phyloP scores from a whole-genome alignment of 2,329 filamentous ascomycete genomes.

The Plenodomus biglobosus region DNA sequence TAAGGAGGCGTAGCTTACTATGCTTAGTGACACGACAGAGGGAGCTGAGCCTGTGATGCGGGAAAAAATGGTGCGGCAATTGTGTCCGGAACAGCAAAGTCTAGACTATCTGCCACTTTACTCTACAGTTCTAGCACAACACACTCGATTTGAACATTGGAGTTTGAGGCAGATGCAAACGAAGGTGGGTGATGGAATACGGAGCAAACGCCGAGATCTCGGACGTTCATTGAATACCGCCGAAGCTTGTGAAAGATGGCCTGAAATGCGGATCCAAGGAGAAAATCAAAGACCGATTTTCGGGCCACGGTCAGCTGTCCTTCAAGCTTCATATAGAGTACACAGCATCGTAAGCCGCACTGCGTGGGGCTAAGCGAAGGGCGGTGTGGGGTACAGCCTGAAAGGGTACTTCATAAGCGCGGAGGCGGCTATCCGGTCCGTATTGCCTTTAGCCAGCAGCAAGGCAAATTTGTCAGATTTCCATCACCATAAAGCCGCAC shows the following conservation, averaged over 20 bases:
- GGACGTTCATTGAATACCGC: conserved; percentile 3
- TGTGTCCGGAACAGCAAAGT: conserved; percentile 11
- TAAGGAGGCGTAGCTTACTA: conserved; percentile 33
- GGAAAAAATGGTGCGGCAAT: conserved; percentile 9
- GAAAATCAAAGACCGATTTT: conserved; percentile 10
- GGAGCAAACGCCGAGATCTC: conserved; percentile 1
- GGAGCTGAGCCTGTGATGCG: conserved; percentile 12
- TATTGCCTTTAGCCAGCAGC: conserved; percentile 30
- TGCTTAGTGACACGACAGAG: conserved; percentile 23
- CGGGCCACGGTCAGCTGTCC: conserved; percentile 8
- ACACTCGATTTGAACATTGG: conserved; percentile 5
- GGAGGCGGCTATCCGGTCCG: conserved; percentile 39
- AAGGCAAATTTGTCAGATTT: conserved; percentile 2
- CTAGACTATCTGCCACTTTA: conserved; percentile 6
- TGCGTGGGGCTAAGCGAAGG: conserved; percentile 38
- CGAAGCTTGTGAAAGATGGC: conserved; percentile 7
- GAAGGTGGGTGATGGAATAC: conserved; percentile 6
- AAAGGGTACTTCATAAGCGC: conserved; percentile 28
- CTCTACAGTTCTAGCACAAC: conserved; percentile 6
- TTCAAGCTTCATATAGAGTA: conserved; percentile 27
- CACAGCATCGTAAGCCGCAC: conserved; percentile 26
- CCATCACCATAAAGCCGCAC: neutral
- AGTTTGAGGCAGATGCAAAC: conserved; percentile 5
- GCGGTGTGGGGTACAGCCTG: conserved; percentile 35
- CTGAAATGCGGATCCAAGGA: conserved; percentile 3